These are phyloP conservation scores for Cordyceps fumosorosea DNA, from an alignment of 2,329 filamentous ascomycete genomes.

Conservation along the genomic window DNA sequence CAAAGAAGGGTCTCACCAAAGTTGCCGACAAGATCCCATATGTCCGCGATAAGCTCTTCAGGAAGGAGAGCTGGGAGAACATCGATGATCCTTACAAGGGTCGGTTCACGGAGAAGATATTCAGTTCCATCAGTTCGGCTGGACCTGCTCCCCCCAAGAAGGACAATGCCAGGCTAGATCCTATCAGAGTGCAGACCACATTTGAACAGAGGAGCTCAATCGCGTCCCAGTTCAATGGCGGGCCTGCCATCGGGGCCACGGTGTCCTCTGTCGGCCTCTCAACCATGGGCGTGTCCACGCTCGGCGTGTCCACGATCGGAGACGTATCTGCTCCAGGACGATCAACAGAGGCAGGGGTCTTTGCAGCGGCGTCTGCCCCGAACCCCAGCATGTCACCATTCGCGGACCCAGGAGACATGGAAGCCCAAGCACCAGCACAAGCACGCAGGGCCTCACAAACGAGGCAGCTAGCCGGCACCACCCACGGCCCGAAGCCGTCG, in stretches of 20 bases:
- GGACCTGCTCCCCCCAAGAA: background rate
- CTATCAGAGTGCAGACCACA: constrained; percentile 2
- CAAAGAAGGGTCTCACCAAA: background rate
- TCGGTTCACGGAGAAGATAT: background rate
- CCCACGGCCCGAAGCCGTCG: constrained; percentile 6
- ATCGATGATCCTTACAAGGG: background rate
- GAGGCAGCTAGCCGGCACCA: background rate
- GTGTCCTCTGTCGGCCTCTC: background rate
- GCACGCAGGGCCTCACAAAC: background rate
- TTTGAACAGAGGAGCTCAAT: background rate
- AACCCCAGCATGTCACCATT: background rate
- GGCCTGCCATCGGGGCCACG: background rate
- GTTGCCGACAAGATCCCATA: background rate
- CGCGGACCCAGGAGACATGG: background rate
- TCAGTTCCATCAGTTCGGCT: background rate
- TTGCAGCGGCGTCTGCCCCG: background rate
- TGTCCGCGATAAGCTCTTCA: background rate
- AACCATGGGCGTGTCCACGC: background rate
- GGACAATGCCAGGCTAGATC: background rate
- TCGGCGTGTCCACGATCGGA: background rate
- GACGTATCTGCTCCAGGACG: background rate
- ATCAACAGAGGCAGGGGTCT: background rate
- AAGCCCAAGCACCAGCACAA: background rate
- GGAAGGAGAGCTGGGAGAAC: background rate
- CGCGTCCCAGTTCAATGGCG: background rate